These are phyloP conservation scores for Coleophoma cylindrospora DNA, from an alignment of 2,329 filamentous ascomycete species.

Conservation along the genomic window DNA sequence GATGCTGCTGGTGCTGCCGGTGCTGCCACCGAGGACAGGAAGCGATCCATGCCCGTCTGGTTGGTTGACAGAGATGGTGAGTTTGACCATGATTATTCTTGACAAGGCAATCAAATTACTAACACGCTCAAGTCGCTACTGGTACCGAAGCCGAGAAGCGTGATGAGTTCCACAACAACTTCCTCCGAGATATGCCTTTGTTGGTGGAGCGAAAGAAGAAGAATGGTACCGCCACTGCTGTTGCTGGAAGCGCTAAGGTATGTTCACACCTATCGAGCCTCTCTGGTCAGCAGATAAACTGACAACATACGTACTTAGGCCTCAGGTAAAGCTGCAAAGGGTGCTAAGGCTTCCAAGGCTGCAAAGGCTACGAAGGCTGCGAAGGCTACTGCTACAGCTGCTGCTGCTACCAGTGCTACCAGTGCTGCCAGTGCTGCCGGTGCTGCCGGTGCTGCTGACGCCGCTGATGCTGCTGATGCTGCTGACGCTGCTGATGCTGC, in stretches of 20 bases:
- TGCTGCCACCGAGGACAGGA: neutral
- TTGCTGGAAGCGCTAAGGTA: neutral
- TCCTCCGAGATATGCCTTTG: no score
- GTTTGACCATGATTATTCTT: neutral
- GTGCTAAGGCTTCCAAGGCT: neutral
- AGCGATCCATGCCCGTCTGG: neutral
- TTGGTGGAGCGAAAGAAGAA: constrained; percentile 5
- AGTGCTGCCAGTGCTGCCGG: neutral
- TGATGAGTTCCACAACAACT: no score
- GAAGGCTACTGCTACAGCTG: neutral
- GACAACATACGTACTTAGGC: neutral
- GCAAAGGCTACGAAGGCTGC: neutral
- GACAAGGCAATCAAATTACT: neutral
- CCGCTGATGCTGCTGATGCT: neutral
- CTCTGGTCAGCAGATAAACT: neutral
- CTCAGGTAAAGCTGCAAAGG: neutral
- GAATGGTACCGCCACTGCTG: neutral
- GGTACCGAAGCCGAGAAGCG: neutral
- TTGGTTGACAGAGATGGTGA: neutral
- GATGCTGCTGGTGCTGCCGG: neutral
- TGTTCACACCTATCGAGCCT: no score
- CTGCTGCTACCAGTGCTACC: neutral
- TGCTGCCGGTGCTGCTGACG: neutral
- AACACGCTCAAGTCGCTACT: neutral
- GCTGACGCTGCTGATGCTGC: neutral